phyloP scores from a whole-genome alignment of 305 asterid species.

The Solanum hybrid region DNA sequence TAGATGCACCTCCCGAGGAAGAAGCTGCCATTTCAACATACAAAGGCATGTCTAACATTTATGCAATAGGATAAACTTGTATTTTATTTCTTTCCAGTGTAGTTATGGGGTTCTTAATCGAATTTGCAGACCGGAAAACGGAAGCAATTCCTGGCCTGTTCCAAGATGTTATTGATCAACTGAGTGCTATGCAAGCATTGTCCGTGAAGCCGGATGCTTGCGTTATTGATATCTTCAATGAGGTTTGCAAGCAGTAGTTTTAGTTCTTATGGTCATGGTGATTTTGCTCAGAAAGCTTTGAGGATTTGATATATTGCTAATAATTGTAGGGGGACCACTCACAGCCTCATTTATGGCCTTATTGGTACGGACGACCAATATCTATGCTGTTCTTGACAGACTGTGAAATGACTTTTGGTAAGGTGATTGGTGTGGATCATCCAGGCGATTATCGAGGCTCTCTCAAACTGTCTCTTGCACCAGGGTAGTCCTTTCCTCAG shows the following conservation, averaged over 20 bases:
- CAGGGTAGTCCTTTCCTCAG: conserved; percentile 49
- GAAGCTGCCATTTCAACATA: conserved; percentile 43
- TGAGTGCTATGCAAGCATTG: conserved; percentile 43
- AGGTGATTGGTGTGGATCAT: conserved; percentile 40
- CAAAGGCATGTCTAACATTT: conserved; percentile 44
- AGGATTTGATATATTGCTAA: conserved; percentile 21
- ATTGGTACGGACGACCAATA: conserved; percentile 75
- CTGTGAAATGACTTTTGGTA: conserved; percentile 77
- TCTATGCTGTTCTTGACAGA: conserved; percentile 66
- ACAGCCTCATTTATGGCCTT: conserved; percentile 75
- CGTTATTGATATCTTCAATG: conserved; percentile 69
- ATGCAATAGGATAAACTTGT: neutral
- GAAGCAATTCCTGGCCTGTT: conserved; percentile 69
- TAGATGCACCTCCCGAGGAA: conserved; percentile 54
- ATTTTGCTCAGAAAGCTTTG: conserved; percentile 2
- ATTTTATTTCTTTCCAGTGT: neutral
- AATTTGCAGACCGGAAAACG: conserved; percentile 50
- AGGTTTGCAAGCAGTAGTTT: conserved; percentile 39
- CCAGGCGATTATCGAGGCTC: conserved; percentile 77
- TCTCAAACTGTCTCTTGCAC: conserved; percentile 53
- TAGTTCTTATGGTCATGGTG: neutral
- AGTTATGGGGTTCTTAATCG: conserved; percentile 9
- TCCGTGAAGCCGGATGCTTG: conserved; percentile 69
- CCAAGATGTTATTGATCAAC: conserved; percentile 54
- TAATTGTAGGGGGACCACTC: conserved; percentile 71